phyloP scores from a whole-genome alignment of 164 flowering plant genomes.

The Vitis cinerea region DNA sequence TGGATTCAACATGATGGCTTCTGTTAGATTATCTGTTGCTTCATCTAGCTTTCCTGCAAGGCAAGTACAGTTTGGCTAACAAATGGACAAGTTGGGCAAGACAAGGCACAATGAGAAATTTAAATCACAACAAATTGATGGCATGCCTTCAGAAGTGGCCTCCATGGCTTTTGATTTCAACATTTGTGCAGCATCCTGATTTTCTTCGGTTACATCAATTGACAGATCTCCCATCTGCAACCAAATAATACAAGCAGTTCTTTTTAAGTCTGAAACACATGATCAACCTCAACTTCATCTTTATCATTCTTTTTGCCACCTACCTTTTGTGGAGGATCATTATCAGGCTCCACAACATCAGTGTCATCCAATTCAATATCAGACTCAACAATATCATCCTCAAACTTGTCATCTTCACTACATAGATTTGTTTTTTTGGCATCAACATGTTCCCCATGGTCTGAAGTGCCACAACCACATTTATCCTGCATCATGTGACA shows the following conservation, averaged over 20 bases:
- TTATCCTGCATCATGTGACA: slow-evolving; percentile 15
- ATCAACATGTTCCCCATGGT: slow-evolving; percentile 8
- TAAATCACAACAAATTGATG: background rate
- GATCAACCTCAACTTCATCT: background rate
- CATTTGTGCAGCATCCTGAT: slow-evolving; percentile 34
- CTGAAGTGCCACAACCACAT: slow-evolving; percentile 14
- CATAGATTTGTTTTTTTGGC: slow-evolving; percentile 3
- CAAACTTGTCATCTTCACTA: slow-evolving; percentile 3
- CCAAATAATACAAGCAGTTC: background rate
- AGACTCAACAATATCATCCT: slow-evolving; percentile 38
- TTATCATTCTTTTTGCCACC: background rate
- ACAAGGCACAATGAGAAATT: background rate
- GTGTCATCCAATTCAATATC: slow-evolving; percentile 40
- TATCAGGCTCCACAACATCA: slow-evolving; percentile 37
- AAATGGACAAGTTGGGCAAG: background rate
- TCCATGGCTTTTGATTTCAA: slow-evolving; percentile 33
- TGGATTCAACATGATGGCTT: slow-evolving; percentile 41
- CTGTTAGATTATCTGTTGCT: slow-evolving; percentile 34
- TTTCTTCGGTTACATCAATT: slow-evolving; percentile 37
- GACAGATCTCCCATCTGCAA: slow-evolving; percentile 40
- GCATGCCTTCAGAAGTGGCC: slow-evolving; percentile 34
- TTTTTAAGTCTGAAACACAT: background rate
- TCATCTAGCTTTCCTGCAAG: slow-evolving; percentile 34
- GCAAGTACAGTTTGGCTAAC: background rate
- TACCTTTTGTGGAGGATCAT: slow-evolving; percentile 42